These are phyloP conservation scores for Cryptosporidium viatorum DNA, from an alignment of 169 alveolate species.

Conservation along the genomic window DNA sequence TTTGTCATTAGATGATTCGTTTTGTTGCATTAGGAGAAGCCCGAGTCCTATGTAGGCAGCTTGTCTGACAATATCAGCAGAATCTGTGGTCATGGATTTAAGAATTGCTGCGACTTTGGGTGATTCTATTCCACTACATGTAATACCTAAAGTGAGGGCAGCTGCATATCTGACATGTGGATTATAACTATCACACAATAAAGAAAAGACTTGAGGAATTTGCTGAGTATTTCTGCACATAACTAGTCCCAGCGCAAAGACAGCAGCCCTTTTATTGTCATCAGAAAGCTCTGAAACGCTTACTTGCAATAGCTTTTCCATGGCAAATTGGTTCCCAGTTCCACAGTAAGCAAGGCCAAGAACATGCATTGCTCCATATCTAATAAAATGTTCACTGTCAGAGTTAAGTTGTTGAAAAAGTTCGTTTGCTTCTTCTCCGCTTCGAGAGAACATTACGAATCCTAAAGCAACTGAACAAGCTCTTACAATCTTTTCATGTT, in stretches of 20 bases:
- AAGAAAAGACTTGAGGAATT: slow-evolving; percentile 91
- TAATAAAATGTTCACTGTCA: slow-evolving; percentile 94
- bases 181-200: slow-evolving; percentile 94
- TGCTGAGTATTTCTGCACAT: slow-evolving; percentile 84
- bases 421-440: slow-evolving; percentile 94
- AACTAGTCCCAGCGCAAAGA: slow-evolving; percentile 94
- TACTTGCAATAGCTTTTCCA: slow-evolving; percentile 93
- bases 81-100: slow-evolving; percentile 93
- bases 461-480: slow-evolving; percentile 96
- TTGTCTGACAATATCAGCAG: slow-evolving; percentile 96
- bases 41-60: slow-evolving; percentile 93
- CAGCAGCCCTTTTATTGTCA: slow-evolving; percentile 99
- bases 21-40: slow-evolving; percentile 87
- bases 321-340: slow-evolving; percentile 89
- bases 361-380: slow-evolving; percentile 98
- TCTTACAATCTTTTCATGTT: slow-evolving; percentile 97
- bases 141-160: slow-evolving; percentile 97
- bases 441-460: slow-evolving; percentile 90
- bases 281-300: slow-evolving; percentile 98
- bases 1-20: slow-evolving; percentile 86
- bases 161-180: slow-evolving; percentile 99
- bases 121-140: slow-evolving; percentile 95
- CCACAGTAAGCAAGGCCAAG: slow-evolving; percentile 99
- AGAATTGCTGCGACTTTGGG: slow-evolving; percentile 92
- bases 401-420: slow-evolving; percentile 87